Evolutionary conservation across 306 rosid genomes (phyloP).

Genomic region (Pyrus bretschneideri): DNA sequence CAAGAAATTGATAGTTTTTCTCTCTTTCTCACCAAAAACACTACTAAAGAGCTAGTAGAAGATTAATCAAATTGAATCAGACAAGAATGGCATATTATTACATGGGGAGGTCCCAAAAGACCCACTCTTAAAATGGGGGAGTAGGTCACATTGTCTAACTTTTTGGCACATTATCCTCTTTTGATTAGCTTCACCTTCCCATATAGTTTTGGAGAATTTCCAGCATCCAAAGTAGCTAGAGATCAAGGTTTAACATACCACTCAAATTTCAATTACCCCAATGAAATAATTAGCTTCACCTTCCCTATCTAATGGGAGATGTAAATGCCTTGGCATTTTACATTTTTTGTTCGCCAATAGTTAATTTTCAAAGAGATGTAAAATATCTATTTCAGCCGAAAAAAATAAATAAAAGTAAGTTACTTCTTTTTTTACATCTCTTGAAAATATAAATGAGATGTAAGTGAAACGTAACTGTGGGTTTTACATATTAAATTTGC

Average conservation of each 20-base stretch:
- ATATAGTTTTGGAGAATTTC: background rate
- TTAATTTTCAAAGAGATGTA: no score
- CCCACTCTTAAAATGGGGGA: constrained; percentile 21
- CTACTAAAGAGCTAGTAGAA: background rate
- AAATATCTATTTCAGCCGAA: no score
- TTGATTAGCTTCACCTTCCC: constrained; percentile 10
- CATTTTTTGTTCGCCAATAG: no score
- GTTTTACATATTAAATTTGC: no score
- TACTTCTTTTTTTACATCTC: no score
- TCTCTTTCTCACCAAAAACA: background rate
- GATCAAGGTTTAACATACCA: background rate
- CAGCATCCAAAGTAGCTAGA: background rate
- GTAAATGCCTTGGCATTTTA: no score
- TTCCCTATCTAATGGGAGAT: no score
- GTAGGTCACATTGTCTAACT: constrained; percentile 21
- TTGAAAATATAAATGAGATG: no score
- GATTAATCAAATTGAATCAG: background rate
- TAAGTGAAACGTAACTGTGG: no score
- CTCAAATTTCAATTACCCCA: background rate
- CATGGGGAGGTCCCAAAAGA: background rate
- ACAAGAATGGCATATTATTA: background rate
- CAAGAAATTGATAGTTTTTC: background rate
- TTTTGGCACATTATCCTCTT: constrained; percentile 26
- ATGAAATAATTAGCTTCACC: background rate
- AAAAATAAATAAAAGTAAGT: no score